Conservation (phyloP, 2,329 filamentous ascomycete genomes). For the Cercospora sp. region DNA sequence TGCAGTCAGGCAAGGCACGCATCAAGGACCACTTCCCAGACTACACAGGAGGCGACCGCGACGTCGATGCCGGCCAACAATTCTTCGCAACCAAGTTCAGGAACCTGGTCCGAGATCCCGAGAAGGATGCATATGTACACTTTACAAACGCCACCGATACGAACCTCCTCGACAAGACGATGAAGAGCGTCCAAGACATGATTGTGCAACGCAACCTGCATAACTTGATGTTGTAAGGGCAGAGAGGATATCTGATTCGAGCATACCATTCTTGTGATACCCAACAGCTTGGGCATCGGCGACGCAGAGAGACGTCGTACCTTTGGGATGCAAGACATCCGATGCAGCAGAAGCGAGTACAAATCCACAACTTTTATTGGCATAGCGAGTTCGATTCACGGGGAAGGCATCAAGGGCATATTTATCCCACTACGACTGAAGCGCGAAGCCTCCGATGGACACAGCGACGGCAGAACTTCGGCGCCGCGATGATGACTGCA, state of each 20-base stretch:
- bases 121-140: slow-evolving; percentile 55
- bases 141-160: slow-evolving; percentile 56
- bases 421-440: background rate
- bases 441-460: background rate
- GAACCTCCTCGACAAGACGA: slow-evolving; percentile 53
- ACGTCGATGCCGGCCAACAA: slow-evolving; percentile 51
- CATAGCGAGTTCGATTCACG: slow-evolving; percentile 16
- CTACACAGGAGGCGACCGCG: slow-evolving; percentile 46
- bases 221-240: slow-evolving; percentile 47
- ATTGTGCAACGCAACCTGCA: slow-evolving; percentile 56
- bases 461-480: slow-evolving; percentile 6
- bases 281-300: slow-evolving; percentile 12
- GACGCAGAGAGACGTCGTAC: slow-evolving; percentile 1
- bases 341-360: background rate
- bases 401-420: background rate
- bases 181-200: slow-evolving; percentile 55
- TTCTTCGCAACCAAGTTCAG: slow-evolving; percentile 55
- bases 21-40: slow-evolving; percentile 54
- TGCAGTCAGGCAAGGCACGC: slow-evolving; percentile 47
- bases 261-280: slow-evolving; percentile 17
- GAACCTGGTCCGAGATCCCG: slow-evolving; percentile 51
- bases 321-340: slow-evolving; percentile 3
- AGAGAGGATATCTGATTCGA: background rate
- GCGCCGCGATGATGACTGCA: background rate
- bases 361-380: slow-evolving; percentile 3